Evolutionary conservation across 768 basidiomycete species (phyloP).

Genomic region (Hygrophorus russula): DNA sequence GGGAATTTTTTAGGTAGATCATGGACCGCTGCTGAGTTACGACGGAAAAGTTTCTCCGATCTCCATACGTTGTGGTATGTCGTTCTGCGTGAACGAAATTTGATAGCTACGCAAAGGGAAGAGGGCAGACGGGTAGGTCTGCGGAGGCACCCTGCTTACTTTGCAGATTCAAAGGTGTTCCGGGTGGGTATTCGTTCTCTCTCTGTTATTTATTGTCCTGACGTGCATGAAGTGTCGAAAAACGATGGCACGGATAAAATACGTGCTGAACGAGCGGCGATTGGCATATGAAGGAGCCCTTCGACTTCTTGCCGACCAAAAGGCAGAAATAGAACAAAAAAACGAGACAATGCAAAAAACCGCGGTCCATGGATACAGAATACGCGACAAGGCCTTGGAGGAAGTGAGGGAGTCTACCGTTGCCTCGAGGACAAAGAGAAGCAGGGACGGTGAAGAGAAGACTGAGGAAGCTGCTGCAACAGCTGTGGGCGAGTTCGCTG

Average conservation of each 20-base stretch:
- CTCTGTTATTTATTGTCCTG: neutral
- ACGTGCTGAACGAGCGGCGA: slow-evolving; percentile 82
- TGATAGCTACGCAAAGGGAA: slow-evolving; percentile 79
- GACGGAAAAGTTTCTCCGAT: slow-evolving; percentile 86
- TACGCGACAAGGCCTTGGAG: no score
- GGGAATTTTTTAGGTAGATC: slow-evolving; percentile 52
- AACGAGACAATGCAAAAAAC: no score
- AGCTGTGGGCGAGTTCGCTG: neutral
- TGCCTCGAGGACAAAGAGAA: neutral
- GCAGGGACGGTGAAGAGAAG: neutral
- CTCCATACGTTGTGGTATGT: slow-evolving; percentile 95
- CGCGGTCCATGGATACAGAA: no score
- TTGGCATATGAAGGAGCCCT: slow-evolving; percentile 70
- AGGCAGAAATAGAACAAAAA: neutral
- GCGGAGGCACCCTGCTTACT: slow-evolving; percentile 17
- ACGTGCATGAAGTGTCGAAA: slow-evolving; percentile 58
- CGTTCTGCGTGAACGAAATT: slow-evolving; percentile 77
- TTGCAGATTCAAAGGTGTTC: slow-evolving; percentile 26
- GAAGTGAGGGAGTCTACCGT: no score
- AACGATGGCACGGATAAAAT: slow-evolving; percentile 95
- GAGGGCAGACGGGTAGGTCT: slow-evolving; percentile 59
- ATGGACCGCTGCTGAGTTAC: slow-evolving; percentile 80
- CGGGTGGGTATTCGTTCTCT: slow-evolving; percentile 24
- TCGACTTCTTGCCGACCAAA: slow-evolving; percentile 18
- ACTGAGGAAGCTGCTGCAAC: neutral